Base-by-base conservation (phyloP, 2,329 filamentous ascomycete species). In the Colletotrichum phormii region DNA sequence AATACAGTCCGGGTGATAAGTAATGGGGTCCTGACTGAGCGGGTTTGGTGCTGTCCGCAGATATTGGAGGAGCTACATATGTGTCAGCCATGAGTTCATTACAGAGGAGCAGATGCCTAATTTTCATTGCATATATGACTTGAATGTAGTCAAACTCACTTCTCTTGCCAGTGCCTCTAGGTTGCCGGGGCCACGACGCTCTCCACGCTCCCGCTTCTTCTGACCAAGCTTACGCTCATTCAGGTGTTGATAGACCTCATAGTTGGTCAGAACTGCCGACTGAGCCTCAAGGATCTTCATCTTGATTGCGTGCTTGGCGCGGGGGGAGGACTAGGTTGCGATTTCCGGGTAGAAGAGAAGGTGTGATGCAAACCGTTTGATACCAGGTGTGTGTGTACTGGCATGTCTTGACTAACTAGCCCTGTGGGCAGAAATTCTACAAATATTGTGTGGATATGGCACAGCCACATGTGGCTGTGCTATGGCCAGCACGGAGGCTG, bases 281-380 rank as follows among this genome's bases (percentile, higher is more conserved):
- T 94, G 92, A 3, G 92, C 86, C 78, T 93, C 92, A 77, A 94
- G 83, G 78, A 95, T 89, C 88, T 94, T 92, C 90, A 92, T 91
- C 24, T 46, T 80, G 77, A 62, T 26, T 24, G 51, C 15, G 46
- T 59, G 64, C 54, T 67, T 64, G 68, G 46, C 33, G 33, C 22
- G 26, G 29, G 46, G 46, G 18, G 57, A 22, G 15, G 8, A 31
- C 42, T 57, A 26, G 53, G 42, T 49, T 57, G 37, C 26, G 31
- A 35, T 51, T n/a, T 6, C 51, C 60, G 53, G 60, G 35, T 31
- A 31, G 54, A 26, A 22, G 24, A 55, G 42, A 12, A 64, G 61
- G 42, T 49, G 18, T 22, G 42, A 22, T 49, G 42, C 42, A 49
- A 49, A 22, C 8, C 18, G 15, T 49, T 49, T 49, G 42, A 49